These are phyloP conservation scores for Xerocomellus amylosporus DNA, from an alignment of 768 basidiomycete species.

Conservation along the genomic window DNA sequence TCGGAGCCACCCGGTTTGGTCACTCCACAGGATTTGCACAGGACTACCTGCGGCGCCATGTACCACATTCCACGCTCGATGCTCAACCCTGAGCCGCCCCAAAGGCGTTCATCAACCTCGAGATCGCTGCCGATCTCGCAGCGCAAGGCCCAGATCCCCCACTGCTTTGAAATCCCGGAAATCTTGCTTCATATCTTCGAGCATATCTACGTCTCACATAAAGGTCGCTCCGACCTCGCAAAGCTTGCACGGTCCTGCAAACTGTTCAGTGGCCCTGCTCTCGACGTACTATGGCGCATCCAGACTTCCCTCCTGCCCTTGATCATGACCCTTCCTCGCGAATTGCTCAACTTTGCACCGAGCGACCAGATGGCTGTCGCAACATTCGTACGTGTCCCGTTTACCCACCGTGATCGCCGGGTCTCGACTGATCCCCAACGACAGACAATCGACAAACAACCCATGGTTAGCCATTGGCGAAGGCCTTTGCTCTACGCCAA, in stretches of 20 bases:
- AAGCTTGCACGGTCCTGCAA: slow-evolving; percentile 19
- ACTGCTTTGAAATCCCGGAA: slow-evolving; percentile 19
- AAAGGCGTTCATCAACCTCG: background rate
- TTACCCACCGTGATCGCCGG: too few species aligned
- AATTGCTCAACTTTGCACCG: slow-evolving; percentile 13
- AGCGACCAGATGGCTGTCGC: slow-evolving; percentile 16
- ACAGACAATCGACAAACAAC: slow-evolving; percentile 15
- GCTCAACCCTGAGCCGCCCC: background rate
- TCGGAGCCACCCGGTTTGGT: slow-evolving; percentile 1
- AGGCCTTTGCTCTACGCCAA: slow-evolving; percentile 19
- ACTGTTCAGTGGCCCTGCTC: slow-evolving; percentile 15
- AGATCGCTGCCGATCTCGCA: background rate
- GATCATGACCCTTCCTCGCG: slow-evolving; percentile 16
- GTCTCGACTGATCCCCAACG: background rate
- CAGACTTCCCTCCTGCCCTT: slow-evolving; percentile 21
- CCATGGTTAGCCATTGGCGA: slow-evolving; percentile 16
- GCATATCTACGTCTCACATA: slow-evolving; percentile 4
- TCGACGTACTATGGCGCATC: slow-evolving; percentile 22
- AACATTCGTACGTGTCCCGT: slow-evolving; percentile 11
- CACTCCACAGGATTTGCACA: background rate
- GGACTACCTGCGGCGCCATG: background rate
- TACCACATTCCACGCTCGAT: background rate
- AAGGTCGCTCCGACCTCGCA: slow-evolving; percentile 13
- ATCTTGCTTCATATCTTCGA: slow-evolving; percentile 19
- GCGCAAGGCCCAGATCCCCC: background rate